Evolutionary conservation across 176 grass and related monocot genomes (phyloP), one percentile per base, ranked within the genome.

Genomic region (Dactylis glomerata): DNA sequence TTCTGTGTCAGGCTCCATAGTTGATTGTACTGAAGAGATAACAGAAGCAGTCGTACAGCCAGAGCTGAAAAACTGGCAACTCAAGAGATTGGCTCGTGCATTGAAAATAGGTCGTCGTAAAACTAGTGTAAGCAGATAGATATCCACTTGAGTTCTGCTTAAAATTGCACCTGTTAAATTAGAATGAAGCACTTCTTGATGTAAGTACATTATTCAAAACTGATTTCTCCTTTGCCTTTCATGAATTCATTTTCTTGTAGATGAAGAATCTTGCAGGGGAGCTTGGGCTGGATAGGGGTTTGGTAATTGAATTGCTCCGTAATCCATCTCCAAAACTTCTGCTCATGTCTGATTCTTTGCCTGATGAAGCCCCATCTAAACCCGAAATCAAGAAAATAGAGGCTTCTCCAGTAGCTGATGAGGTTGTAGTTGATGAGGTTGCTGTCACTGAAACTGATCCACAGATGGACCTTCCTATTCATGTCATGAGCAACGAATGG

Each of bases 261-360:
- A 99, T 96, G 79, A 99, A 94, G 86, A 92, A 83, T 85, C 96
- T 99, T 86, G 86, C 93, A 49, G 91, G 80, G 47, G 93, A 99
- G 68, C 89, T 96, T 46, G 91, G 88, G 1, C 80, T 99, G 46
- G 96, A 99, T 63, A 94, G 93, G 86, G 81, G 81, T 81, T 66
- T 87, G 73, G 90, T 99, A 41, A 92, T 99, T 37, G 88, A 96
- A 88, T 83, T 92, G 56, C 91, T 99, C 66, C 90, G 91, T 22
- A 94, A 99, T 87, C 93, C 96, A 87, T 91, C 96, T 71, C 96
- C 96, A 46, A 85, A 90, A 79, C 91, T 99, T 88, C 84, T 99
- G 68, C 44, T 99, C 11, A 86, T 96, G 93, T 94, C 96, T 89
- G 91, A 91, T 79, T 92, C 91, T 79, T 91, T 99, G 73, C 93